Evolutionary conservation across 371 early-diverging fungal species (phyloP), one percentile per base, ranked within the genome.

Genomic region (Dipsacomyces acuminosporus): DNA sequence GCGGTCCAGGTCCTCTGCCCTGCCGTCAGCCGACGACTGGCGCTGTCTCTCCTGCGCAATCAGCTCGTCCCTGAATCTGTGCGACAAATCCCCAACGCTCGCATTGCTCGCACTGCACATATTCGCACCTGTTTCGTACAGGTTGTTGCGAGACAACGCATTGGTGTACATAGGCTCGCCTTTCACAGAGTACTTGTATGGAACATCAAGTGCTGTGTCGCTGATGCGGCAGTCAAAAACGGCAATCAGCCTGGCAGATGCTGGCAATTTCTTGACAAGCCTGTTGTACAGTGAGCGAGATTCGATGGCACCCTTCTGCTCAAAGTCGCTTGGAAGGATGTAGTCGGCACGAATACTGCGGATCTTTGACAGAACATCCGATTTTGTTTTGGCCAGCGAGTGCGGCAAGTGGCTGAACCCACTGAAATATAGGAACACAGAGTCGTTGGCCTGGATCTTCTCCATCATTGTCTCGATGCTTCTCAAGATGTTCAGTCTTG

Each of bases 291-390:
- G 43, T 23, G 49, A 61, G 30, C 45, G 42, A 9, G 62, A 23
- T 41, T 56, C 57, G 38, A 66, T 61, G 7, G 67, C 67, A 5
- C 67, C 67, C 9, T 55, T 43, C 9, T 15, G 3, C 47, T 66
- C 67, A 61, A 66, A 66, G 47, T 66, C 67, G 35, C 57, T 46
- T n/a, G 67, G 67, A 33, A 66, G 54, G 17, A 66, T 55, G 20
- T 45, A 61, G 41, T 66, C 67, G 40, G 49, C 47, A 41, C 58
- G 57, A 43, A 66, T 48, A 3, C 51, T 45, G 30, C 58, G 51
- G 48, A 66, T 61, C 0, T 21, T 46, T 19, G 42, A n/a, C 35
- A 66, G 33, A 8, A 41, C 41, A 20, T 66, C 62, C 3, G 49
- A 33, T 41, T 49, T 62, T 7, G 35, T 22, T 1, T 61, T 62